Evolutionary conservation across 2,329 filamentous ascomycete species (phyloP).

Genomic region (Thelonectria blattea): DNA sequence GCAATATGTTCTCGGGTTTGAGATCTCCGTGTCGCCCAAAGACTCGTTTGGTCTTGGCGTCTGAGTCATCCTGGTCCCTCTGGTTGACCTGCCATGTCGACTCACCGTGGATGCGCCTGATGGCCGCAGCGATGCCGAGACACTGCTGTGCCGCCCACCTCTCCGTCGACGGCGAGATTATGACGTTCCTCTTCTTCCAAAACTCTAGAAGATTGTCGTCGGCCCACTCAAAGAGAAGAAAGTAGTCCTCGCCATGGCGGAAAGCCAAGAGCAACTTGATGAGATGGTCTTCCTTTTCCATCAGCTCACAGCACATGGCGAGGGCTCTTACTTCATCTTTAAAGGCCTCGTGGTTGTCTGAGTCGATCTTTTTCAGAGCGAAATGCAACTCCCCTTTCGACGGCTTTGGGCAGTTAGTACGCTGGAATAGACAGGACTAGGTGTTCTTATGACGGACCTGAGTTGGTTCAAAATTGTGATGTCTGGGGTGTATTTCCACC

Average conservation of each 20-base stretch:
- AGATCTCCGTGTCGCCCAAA: constrained; percentile 9
- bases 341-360: not conserved
- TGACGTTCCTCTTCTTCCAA: not conserved
- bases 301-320: not conserved
- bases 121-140: not conserved
- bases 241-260: not conserved
- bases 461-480: not conserved
- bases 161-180: not conserved
- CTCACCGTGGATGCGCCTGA: not conserved
- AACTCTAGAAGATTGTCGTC: not conserved
- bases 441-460: not conserved
- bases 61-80: not conserved
- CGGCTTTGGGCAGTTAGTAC: not conserved
- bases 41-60: not conserved
- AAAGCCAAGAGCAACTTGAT: constrained; percentile 3
- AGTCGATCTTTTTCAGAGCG: not conserved
- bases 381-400: not conserved
- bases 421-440: not conserved
- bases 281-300: not conserved
- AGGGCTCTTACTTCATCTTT: not conserved
- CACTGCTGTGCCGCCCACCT: not conserved
- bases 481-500: not conserved
- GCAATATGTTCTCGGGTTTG: constrained; percentile 1
- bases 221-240: constrained; percentile 3
- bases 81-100: not conserved